Base-by-base conservation (phyloP, 2,329 filamentous ascomycete species). In the Aspergillus novoparasiticus region DNA sequence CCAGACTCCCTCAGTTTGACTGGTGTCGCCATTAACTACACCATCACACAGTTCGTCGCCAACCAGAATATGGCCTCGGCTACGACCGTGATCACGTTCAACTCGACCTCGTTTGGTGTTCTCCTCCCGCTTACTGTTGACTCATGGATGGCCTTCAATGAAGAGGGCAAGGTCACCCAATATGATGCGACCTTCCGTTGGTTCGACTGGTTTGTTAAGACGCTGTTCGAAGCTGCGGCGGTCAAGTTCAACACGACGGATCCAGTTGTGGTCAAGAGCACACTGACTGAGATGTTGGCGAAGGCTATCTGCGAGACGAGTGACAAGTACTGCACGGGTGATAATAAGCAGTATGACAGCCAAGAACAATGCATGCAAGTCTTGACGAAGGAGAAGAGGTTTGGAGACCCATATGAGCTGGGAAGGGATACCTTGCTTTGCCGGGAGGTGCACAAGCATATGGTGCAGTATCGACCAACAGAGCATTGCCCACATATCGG, bases 401-500 rank as follows among this genome's bases (percentile, higher is more conserved):
- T 75, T 32, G 72, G 72, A 2, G 64, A 69, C 55, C 61, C 63
- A 1, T 68, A 68, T 34, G 72, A 74, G 57, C 59, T 75, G 14
- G 71, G 72, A 1, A 54, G 66, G 8, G 65, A 75, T 50, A 73
- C 72, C 1, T 46, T 75, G 50, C 66, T 75, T 9, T 74, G 70
- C 51, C 69, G 72, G 1, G 68, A 73, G 57, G 69, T 74, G 26
- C 70, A 75, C 56, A 69, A 73, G 59, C 71, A 71, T 58, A 73
- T 73, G 71, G 70, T 74, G 19, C 66, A 64, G 46, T 71, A 69
- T 48, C 65, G 69, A 11, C 72, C 72, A 0, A 62, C 66, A 4
- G 61, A 69, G n/a, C 72, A 75, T 55, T 74, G 71, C 28, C 9
- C 68, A 10, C 71, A 73, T 64, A 74, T 74, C 39, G 71, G 72